Conservation (phyloP, 2,329 filamentous ascomycete species). For the Aspergillus phoenicis region DNA sequence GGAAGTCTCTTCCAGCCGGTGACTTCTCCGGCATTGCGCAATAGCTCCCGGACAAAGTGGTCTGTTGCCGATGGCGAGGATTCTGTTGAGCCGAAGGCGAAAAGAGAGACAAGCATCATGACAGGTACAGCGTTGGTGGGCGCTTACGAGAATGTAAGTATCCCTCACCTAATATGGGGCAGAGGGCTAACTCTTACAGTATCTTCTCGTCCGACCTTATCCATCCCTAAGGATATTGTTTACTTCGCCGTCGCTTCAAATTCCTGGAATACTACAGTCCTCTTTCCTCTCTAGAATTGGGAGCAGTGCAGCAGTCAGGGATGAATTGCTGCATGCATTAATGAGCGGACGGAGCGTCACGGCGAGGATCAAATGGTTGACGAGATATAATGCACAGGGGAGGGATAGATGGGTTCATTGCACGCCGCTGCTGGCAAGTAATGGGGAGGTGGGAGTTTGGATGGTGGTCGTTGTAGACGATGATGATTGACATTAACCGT, state of each 20-base stretch:
- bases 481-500: slow-evolving; percentile 51
- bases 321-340: slow-evolving; percentile 62
- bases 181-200: slow-evolving; percentile 26
- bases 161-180: no score
- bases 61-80: slow-evolving; percentile 8
- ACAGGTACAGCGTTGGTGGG: slow-evolving; percentile 40
- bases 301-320: slow-evolving; percentile 55
- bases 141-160: slow-evolving; percentile 60
- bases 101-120: slow-evolving; percentile 43
- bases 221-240: slow-evolving; percentile 69
- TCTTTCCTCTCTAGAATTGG: slow-evolving; percentile 50
- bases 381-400: slow-evolving; percentile 56
- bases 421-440: slow-evolving; percentile 69
- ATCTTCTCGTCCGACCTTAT: slow-evolving; percentile 57
- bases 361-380: slow-evolving; percentile 72
- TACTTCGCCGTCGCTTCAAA: slow-evolving; percentile 66
- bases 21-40: no score
- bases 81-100: slow-evolving; percentile 26
- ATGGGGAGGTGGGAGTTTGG: slow-evolving; percentile 73
- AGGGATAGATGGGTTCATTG: slow-evolving; percentile 75
- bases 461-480: slow-evolving; percentile 72
- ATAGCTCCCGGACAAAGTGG: slow-evolving; percentile 12
- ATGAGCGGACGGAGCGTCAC: slow-evolving; percentile 71
- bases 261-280: slow-evolving; percentile 68
- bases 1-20: slow-evolving; percentile 50